Evolutionary conservation across 2,329 filamentous ascomycete genomes (phyloP), one percentile per base, ranked within the genome.

Genomic region (Apiospora phragmitis): DNA sequence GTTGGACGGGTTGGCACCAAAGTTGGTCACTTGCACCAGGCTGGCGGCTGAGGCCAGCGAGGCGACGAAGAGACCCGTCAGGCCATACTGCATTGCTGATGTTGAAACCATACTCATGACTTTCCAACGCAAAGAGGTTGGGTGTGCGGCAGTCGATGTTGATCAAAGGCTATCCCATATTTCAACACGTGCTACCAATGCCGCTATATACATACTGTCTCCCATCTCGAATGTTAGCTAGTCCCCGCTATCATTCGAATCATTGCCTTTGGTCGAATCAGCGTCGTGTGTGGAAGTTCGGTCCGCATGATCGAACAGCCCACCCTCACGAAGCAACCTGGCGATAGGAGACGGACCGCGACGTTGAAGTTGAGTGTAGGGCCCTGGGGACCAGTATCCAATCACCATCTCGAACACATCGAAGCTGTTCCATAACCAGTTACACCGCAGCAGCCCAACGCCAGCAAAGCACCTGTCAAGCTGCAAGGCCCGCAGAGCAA

Each of bases 1-100:
- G 26, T 80, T 79, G 2, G 80, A 83, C 5, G 84, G 82, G 51
- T 82, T 83, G 41, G 75, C 73, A 5, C 75, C 75, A 29, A 80
- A 76, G 70, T 73, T 71, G n/a, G 76, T 79, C 38, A 80, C 77
- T 65, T 76, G 74, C 68, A 73, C 70, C 18, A 77, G 69, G 24
- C 73, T 74, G 24, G 41, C 55, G n/a, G 73, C 70, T 4, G 55
- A 62, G 9, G 55, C 55, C 29, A 62, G 18, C 55, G 55, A 62
- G 29, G 55, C 55, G 18, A 9, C 29, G 29, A 62, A 38, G 9
- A 62, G 29, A n/a, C 55, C 18, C 16, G 18, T 29, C 55, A 62
- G 55, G 55, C 55, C 29, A 62, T 62, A 29, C 7, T 62, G 55
- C 9, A 38, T 11, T 18, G 55, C 16, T 35, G 55, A 35, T 32